Base-by-base conservation (phyloP, 176 grass and related monocot species). In the Cenchrus purpureus region DNA sequence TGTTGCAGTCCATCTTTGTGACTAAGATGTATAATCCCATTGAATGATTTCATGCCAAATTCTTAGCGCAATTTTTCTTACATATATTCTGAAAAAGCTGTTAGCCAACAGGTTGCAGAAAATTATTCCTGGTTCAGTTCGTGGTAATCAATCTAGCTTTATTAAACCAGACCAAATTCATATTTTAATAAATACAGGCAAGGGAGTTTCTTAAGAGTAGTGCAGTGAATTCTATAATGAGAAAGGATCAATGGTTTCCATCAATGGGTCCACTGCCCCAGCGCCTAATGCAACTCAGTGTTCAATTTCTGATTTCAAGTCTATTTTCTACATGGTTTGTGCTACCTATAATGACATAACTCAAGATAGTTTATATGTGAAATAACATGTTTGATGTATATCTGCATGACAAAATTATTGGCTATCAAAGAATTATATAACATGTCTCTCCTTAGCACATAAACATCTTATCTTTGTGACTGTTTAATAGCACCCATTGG, bases 101-200 rank as follows among this genome's bases (percentile, higher is more conserved):
- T 81, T 72, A 50, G 22, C 51, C 1, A 56, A 51, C 29, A 43
- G 76, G 20, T 4, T 25, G 16, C 73, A 12, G 7, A 58, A 34
- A n/a, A 7, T 46, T 63, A 55, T 45, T 78, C 2, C 42, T 76
- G 25, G 42, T 68, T 68, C 25, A 59, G 50, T 48, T 3, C 13
- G 51, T 16, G n/a, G 7, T 12, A 51, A 82, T 34, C 11, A 57
- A 75, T 34, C 56, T 68, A 72, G 16, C 34, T 46, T 81, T 59
- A 81, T 11, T 75, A 73, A 67, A 67, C 50, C 12, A 75, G 62
- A 87, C 32, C 2, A 19, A 70, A 51, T 71, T 66, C 16, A 86
- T 68, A 28, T n/a, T 75, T 57, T 8, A 58, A 22, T 7, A 25
- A 74, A 42, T 62, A 83, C 74, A 83, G 31, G 20, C 60, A 84